Evolutionary conservation across 2,329 filamentous ascomycete genomes (phyloP).

Genomic region (Stemphylium lycopersici): DNA sequence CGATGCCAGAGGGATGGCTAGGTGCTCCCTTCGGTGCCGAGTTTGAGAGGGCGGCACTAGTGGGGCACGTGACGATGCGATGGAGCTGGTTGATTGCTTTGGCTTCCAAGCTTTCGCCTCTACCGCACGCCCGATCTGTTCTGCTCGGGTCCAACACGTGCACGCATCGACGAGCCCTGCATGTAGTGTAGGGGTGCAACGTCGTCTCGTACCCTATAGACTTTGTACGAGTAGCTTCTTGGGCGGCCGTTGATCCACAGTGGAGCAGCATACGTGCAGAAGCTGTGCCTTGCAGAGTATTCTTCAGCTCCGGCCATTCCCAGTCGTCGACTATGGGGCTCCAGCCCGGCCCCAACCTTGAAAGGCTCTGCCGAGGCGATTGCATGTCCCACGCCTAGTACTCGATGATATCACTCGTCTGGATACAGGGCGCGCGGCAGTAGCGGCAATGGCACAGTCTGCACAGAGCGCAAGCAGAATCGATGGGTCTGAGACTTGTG

Average conservation of each 20-base stretch:
- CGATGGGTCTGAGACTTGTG: neutral
- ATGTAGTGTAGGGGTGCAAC: neutral
- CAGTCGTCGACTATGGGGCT: too few species aligned
- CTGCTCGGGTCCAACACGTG: neutral
- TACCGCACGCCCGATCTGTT: neutral
- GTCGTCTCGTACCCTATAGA: neutral
- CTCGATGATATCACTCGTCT: neutral
- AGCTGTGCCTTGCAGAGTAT: slow-evolving; percentile 2
- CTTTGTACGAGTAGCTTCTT: neutral
- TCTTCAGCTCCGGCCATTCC: neutral
- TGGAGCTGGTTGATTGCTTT: too few species aligned
- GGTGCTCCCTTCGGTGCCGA: slow-evolving; percentile 14
- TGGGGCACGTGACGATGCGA: slow-evolving; percentile 19
- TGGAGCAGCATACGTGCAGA: neutral
- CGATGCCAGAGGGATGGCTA: slow-evolving; percentile 10
- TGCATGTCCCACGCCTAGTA: slow-evolving; percentile 4
- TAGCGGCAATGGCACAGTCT: neutral
- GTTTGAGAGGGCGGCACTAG: slow-evolving; percentile 21
- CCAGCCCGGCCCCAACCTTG: neutral
- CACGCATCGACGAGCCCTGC: neutral
- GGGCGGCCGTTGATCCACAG: neutral
- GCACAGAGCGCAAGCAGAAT: neutral
- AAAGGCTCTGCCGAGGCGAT: slow-evolving; percentile 7
- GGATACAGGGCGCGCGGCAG: neutral
- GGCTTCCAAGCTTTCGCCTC: neutral